These are phyloP conservation scores for Hymenoscyphus repandus DNA, from an alignment of 2,329 filamentous ascomycete genomes.

Conservation along the genomic window DNA sequence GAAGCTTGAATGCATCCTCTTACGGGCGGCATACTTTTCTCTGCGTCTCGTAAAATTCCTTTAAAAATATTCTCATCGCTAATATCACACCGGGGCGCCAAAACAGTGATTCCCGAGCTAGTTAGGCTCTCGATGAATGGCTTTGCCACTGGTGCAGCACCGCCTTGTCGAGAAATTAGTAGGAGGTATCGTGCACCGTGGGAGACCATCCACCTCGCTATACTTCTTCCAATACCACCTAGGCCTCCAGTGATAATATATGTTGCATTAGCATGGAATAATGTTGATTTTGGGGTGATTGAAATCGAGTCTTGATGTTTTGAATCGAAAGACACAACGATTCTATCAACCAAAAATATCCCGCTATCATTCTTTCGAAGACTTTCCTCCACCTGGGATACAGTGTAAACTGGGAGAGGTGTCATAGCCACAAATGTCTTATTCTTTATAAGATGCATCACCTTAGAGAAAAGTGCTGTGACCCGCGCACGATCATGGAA, in stretches of 20 bases:
- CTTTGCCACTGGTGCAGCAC: not conserved
- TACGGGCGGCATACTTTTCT: constrained; percentile 32
- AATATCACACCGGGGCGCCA: constrained; percentile 41
- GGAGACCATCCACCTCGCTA: constrained; percentile 7
- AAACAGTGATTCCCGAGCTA: constrained; percentile 35
- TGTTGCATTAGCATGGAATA: constrained; percentile 9
- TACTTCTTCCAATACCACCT: constrained; percentile 19
- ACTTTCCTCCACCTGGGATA: no score
- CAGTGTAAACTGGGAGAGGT: no score
- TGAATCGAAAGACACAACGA: no score
- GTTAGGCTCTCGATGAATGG: not conserved
- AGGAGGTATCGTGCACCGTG: constrained; percentile 9
- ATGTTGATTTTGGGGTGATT: not conserved
- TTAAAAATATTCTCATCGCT: constrained; percentile 32
- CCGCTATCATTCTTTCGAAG: no score
- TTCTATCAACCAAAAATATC: not conserved
- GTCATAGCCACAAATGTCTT: no score
- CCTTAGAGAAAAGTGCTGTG: not conserved
- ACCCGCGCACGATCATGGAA: not conserved
- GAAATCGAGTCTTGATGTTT: not conserved
- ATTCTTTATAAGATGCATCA: no score
- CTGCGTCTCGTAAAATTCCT: constrained; percentile 24
- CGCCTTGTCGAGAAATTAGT: constrained; percentile 19
- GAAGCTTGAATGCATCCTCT: constrained; percentile 40
- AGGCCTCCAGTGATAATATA: constrained; percentile 23